Evolutionary conservation across 306 rosid species (phyloP), one percentile per base, ranked within the genome.

Genomic region (Comarum palustre): DNA sequence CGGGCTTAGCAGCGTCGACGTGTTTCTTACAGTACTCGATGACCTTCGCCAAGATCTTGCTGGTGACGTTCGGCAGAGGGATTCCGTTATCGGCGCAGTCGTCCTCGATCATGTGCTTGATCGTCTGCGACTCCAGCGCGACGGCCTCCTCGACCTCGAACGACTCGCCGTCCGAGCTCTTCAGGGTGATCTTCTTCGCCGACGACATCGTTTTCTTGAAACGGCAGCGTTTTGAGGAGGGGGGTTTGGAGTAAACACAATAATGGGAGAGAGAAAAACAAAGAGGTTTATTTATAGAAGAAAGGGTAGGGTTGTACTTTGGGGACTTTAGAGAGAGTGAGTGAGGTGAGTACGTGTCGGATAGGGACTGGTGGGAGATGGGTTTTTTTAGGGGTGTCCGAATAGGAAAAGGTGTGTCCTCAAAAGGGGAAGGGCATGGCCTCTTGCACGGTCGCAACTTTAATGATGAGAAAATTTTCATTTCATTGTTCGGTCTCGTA

Each of bases 1-100:
- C 91, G 29, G 87, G 20, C 47, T 4, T 29, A 14, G 79, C 20
- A 0, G 87, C 81, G 4, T 82, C 92, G 4, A 87, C 88, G 74
- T 92, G 98, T 66, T 83, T 87, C 75, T 81, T 88, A 51, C 95
- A 85, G 82, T 90, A 92, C 69, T 92, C 91, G 83, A 92, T 85
- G 1, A 92, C 96, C 86, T 87, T 90, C 22, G 95, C 90, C 17
- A 92, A 59, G 85, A 90, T 87, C 82, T 85, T 86, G 79, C 96
- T 84, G 5, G 87, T 87, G 0, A 92, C 98, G 75, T 90, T 90
- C 0, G 95, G 95, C 0, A 93, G 72, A 69, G 98, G 98, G 60
- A 90, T 87, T 8, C 85, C 92, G 66, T 73, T 82, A 69, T 82
- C 89, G 58, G 85, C 96, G 64, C 90, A 86, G 3, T 77, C 88